phyloP scores from a whole-genome alignment of 805 yeast species.

The Pichia heedii region DNA sequence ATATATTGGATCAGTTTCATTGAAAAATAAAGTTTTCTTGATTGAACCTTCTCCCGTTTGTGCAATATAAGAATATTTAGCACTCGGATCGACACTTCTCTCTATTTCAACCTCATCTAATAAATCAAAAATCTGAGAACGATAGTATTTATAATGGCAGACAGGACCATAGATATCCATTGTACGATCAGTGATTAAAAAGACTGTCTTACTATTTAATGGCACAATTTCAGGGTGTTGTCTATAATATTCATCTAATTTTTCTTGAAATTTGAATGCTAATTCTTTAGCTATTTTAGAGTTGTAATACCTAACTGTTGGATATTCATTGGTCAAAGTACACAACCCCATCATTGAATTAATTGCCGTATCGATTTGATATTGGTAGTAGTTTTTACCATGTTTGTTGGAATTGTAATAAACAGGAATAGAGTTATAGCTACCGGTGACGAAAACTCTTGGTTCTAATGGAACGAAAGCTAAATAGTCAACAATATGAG shows the following conservation, averaged over 20 bases:
- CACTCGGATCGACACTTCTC: constrained; percentile 19
- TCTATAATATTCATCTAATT: constrained; percentile 69
- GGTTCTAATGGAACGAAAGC: constrained; percentile 60
- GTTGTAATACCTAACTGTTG: constrained; percentile 67
- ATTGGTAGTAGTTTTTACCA: constrained; percentile 52
- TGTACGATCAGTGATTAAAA: constrained; percentile 75
- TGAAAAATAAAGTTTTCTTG: constrained; percentile 19
- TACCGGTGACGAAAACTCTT: constrained; percentile 61
- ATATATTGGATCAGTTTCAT: constrained; percentile 20
- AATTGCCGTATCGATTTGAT: constrained; percentile 52
- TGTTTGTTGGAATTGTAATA: constrained; percentile 55
- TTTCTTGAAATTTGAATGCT: constrained; percentile 62
- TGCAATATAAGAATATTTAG: constrained; percentile 20
- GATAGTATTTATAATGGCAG: constrained; percentile 83
- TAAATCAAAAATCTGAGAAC: constrained; percentile 83
- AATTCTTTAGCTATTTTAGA: constrained; percentile 44
- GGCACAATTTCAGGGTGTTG: constrained; percentile 58
- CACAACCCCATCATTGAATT: constrained; percentile 61
- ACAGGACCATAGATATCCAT: constrained; percentile 77
- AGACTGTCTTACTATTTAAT: constrained; percentile 38
- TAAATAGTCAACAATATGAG: constrained; percentile 30
- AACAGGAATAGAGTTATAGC: constrained; percentile 52
- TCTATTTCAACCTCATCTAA: constrained; percentile 21
- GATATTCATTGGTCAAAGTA: constrained; percentile 78
- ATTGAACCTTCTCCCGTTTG: constrained; percentile 22